A percentile compares a stretch with the other conserved stretches of the same genome.
phyloP scores from a whole-genome alignment of 2,329 filamentous ascomycete genomes.

The Xylaria arbuscula region DNA sequence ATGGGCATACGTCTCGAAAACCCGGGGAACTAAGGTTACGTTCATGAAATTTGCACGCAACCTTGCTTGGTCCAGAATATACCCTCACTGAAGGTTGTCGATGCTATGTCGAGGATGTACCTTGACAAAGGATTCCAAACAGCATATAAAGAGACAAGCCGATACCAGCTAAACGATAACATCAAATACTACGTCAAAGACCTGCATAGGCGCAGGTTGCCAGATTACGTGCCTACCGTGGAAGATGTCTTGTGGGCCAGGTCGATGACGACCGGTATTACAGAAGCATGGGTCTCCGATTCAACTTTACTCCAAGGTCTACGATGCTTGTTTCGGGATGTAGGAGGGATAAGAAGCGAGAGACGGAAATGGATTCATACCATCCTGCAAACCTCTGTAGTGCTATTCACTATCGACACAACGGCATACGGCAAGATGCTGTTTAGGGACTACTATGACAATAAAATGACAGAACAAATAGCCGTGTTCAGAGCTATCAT shows the following conservation, averaged over 20 bases:
- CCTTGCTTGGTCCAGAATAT: neutral
- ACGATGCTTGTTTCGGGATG: neutral
- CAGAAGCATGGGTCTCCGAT: neutral
- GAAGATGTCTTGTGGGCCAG: constrained; percentile 11
- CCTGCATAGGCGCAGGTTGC: neutral
- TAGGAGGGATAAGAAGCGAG: neutral
- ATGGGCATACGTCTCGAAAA: neutral
- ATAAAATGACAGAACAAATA: constrained; percentile 9
- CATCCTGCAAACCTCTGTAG: neutral
- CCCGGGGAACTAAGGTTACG: neutral
- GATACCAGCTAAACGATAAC: neutral
- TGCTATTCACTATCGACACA: constrained; percentile 13
- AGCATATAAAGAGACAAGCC: neutral
- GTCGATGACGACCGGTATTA: neutral
- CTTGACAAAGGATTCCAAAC: neutral
- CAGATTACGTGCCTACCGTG: neutral
- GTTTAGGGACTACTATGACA: neutral
- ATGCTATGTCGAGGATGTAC: neutral
- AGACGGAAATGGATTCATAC: neutral
- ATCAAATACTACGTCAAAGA: constrained; percentile 6
- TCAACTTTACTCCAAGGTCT: neutral
- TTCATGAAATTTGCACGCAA: neutral
- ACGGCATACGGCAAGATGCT: constrained; percentile 1
- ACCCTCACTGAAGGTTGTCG: neutral
- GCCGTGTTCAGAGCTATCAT: neutral